phyloP scores from a whole-genome alignment of 164 flowering plant genomes.

The Chloranthus sessilifolius region DNA sequence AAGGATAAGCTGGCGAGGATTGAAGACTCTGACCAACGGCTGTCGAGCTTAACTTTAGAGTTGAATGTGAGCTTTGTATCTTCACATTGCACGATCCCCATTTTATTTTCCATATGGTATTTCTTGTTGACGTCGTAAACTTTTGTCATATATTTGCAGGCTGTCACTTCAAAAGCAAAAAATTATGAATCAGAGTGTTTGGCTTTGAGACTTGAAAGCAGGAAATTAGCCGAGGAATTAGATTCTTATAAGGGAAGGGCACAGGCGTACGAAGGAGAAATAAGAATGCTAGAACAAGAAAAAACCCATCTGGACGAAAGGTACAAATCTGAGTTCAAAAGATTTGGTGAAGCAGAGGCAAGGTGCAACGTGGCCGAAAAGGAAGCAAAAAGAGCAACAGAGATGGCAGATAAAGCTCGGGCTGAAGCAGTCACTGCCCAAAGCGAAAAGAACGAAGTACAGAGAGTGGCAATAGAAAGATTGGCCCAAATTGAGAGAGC shows the following conservation, averaged over 20 bases:
- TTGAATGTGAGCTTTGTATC: conserved; percentile 73
- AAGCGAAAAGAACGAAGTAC: conserved; percentile 62
- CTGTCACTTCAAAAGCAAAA: conserved; percentile 69
- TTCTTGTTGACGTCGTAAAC: not conserved
- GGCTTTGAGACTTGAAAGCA: conserved; percentile 54
- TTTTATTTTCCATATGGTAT: too few relatives aligned
- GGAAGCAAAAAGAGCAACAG: conserved; percentile 81
- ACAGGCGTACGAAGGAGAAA: conserved; percentile 74
- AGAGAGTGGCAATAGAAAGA: conserved; percentile 79
- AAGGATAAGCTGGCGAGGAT: conserved; percentile 61
- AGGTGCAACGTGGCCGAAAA: conserved; percentile 77
- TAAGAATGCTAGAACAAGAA: conserved; percentile 68
- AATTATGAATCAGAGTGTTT: conserved; percentile 61
- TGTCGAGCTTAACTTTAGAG: conserved; percentile 67
- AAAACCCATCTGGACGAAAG: conserved; percentile 69
- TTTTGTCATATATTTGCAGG: conserved; percentile 36
- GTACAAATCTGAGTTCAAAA: conserved; percentile 58
- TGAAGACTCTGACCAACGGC: conserved; percentile 76
- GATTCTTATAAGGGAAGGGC: conserved; percentile 54
- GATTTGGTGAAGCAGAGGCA: conserved; percentile 77
- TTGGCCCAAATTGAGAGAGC: conserved; percentile 70
- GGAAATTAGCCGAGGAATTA: conserved; percentile 54
- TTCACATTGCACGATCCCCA: not conserved
- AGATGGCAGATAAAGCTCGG: conserved; percentile 81
- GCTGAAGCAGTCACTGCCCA: conserved; percentile 66